A percentile compares a stretch with the other conserved stretches of the same genome.
Evolutionary conservation across 257 asterid genomes (phyloP).

Genomic region (Apocynum venetum): DNA sequence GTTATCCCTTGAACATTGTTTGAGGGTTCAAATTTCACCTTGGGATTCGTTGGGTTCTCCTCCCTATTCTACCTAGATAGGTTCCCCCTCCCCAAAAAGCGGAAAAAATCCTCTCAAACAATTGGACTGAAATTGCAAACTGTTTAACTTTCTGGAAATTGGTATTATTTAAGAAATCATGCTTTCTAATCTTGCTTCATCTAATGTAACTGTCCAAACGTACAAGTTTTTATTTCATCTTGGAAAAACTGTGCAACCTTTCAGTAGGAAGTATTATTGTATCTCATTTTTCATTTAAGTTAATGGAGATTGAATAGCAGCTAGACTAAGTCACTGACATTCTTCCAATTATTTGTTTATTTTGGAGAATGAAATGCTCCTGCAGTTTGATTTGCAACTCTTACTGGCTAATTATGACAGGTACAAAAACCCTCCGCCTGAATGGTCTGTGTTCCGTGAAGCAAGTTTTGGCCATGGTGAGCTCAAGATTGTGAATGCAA

Average conservation of each 20-base stretch:
- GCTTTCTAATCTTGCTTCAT: too few relatives aligned
- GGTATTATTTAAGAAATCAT: too few relatives aligned
- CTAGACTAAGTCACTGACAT: neutral
- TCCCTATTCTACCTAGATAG: too few relatives aligned
- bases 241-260: neutral
- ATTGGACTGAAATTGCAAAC: too few relatives aligned
- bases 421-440: conserved; percentile 55
- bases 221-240: too few relatives aligned
- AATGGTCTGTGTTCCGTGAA: conserved; percentile 88
- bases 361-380: neutral
- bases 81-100: too few relatives aligned
- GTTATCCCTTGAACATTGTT: too few relatives aligned
- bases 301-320: neutral
- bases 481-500: conserved; percentile 54
- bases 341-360: neutral
- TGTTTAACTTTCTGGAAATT: neutral
- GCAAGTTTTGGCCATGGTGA: conserved; percentile 99
- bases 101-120: too few relatives aligned
- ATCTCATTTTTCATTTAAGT: neutral
- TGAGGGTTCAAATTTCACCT: too few relatives aligned
- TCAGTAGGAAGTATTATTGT: too few relatives aligned
- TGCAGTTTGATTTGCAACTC: neutral
- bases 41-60: too few relatives aligned
- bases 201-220: too few relatives aligned
- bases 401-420: conserved; percentile 30